Percentiles rank a stretch among this genome's conserved stretches.
Conservation (phyloP, 2,329 filamentous ascomycete species). For the Dactylellina haptotyla region DNA sequence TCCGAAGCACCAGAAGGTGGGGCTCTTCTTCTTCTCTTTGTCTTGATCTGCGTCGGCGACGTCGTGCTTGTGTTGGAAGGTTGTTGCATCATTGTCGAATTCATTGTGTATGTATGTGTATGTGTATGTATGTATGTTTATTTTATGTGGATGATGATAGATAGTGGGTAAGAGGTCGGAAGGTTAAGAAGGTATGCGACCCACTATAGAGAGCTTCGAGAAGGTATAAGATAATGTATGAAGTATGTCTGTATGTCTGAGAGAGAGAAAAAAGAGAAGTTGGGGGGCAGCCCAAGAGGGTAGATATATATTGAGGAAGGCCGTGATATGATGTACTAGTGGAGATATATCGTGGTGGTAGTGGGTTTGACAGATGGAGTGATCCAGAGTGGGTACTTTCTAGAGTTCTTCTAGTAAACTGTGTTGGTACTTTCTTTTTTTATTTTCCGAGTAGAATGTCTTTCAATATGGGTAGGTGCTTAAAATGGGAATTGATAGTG, state of each 20-base stretch:
- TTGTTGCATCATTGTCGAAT: constrained; percentile 57
- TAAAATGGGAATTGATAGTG: constrained; percentile 55
- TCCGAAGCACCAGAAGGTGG: constrained; percentile 88
- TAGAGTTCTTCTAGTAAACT: constrained; percentile 44
- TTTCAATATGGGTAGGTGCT: constrained; percentile 55
- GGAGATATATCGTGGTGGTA: constrained; percentile 43
- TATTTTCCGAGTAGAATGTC: constrained; percentile 52
- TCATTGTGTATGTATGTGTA: constrained; percentile 52
- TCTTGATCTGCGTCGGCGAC: constrained; percentile 56
- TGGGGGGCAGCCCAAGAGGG: constrained; percentile 35
- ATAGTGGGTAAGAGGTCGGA: constrained; percentile 43
- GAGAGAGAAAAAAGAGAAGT: constrained; percentile 42
- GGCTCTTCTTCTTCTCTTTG: constrained; percentile 82
- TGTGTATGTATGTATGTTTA: constrained; percentile 22
- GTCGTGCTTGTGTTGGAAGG: constrained; percentile 54
- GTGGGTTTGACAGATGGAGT: constrained; percentile 52
- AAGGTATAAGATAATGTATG: constrained; percentile 34
- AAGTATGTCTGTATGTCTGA: constrained; percentile 54
- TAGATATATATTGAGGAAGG: constrained; percentile 54
- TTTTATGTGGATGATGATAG: constrained; percentile 12
- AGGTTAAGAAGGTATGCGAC: constrained; percentile 36
- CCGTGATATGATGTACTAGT: constrained; percentile 45
- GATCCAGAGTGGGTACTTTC: constrained; percentile 50
- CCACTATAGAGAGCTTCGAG: constrained; percentile 29
- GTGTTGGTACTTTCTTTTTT: constrained; percentile 48